Evolutionary conservation across 176 grass and related monocot genomes (phyloP), one percentile per base, ranked within the genome.

Genomic region (Miscanthus lutarioriparius): DNA sequence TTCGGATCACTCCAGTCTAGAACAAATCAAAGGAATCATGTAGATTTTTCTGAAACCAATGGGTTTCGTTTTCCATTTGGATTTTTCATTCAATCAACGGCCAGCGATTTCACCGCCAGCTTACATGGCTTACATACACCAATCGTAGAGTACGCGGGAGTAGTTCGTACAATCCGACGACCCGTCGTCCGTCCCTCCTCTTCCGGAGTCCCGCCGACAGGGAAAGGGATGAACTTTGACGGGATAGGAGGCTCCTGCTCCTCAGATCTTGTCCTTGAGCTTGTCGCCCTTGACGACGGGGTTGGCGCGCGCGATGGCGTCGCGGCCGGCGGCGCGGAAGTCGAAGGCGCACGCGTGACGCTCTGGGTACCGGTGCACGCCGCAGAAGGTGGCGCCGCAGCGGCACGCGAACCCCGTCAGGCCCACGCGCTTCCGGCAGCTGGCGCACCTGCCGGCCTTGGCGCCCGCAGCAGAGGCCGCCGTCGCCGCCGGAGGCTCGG

Each of bases 281-380:
- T 87, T 87, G 28, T 77, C 86, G 63, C 71, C 79, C 64, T 82
- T 82, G 72, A 87, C 37, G 79, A 87, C 49, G 63, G 79, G 86
- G 79, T 87, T 87, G 86, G 86, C 86, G 64, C 64, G 72, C 28
- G 79, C 72, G 86, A 82, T 87, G 86, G 86, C 79, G 72, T 77
- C 79, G 64, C 86, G 79, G 36, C 79, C 86, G 51, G 79, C 86
- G 64, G 86, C 80, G n/a, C 76, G 62, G 80, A 83, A 88, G 74
- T 88, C 80, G 86, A 88, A 88, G 53, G 40, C 51, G 86, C 86
- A 88, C 15, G 73, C 86, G 80, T 88, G 86, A 8, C 73, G 64
- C 86, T 88, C 80, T 40, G 80, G 86, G 86, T 88, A 88, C 39
- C 86, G 80, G 73, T 88, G 86, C 5, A 33, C 65, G 28, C 86